These are phyloP conservation scores for Penicillium sp. DNA, from an alignment of 2,329 filamentous ascomycete genomes.

Conservation along the genomic window DNA sequence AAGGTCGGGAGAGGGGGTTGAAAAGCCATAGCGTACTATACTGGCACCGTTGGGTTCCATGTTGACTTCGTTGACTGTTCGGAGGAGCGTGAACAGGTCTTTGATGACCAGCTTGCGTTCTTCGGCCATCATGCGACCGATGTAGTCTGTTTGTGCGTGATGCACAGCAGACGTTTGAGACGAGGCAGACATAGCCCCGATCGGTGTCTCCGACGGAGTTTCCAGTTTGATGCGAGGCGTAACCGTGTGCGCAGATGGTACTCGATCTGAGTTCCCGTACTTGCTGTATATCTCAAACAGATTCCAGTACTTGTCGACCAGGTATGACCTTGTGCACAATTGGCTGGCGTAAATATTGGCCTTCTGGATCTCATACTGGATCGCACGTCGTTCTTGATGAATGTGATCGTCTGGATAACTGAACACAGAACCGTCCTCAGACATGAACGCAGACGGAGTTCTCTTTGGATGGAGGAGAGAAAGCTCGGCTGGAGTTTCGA, in stretches of 20 bases:
- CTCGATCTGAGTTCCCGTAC: conserved; percentile 25
- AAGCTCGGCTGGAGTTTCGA: conserved; percentile 69
- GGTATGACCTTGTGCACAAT: conserved; percentile 77
- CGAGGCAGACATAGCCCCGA: neutral
- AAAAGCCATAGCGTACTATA: conserved; percentile 54
- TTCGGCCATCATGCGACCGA: conserved; percentile 66
- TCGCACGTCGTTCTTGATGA: conserved; percentile 33
- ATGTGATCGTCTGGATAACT: conserved; percentile 33
- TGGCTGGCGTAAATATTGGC: conserved; percentile 85
- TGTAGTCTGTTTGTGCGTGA: conserved; percentile 49
- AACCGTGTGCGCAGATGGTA: conserved; percentile 12
- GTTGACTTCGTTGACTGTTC: conserved; percentile 78
- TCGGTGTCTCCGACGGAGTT: conserved; percentile 13
- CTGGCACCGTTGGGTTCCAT: conserved; percentile 73
- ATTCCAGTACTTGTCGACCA: conserved; percentile 83
- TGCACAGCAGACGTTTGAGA: conserved; percentile 29
- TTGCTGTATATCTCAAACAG: conserved; percentile 65
- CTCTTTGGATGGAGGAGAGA: conserved; percentile 50
- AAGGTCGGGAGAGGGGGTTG: neutral
- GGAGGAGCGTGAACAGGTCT: conserved; percentile 73
- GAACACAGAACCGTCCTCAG: conserved; percentile 23
- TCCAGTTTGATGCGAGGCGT: conserved; percentile 24
- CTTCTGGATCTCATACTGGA: conserved; percentile 89
- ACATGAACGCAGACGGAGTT: conserved; percentile 10
- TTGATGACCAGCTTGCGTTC: conserved; percentile 83